A percentile compares a stretch with the other conserved stretches of the same genome.
phyloP scores from a whole-genome alignment of 441 rosid species.

The Brassica hybrid region DNA sequence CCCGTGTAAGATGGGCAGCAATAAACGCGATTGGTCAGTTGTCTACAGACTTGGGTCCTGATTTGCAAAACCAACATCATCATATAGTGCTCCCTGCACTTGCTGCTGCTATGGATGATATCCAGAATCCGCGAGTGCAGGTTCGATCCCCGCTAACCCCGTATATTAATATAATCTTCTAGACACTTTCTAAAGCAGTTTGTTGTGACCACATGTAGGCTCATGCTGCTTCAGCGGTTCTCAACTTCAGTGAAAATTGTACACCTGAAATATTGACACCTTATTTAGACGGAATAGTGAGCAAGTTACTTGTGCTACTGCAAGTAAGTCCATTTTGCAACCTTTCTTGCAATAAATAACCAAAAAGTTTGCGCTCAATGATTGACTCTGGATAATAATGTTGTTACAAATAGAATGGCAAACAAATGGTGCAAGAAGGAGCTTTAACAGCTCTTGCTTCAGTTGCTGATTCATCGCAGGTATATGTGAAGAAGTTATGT shows the following conservation, averaged over 20 bases:
- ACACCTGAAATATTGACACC: constrained; percentile 91
- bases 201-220: constrained; percentile 63
- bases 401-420: constrained; percentile 72
- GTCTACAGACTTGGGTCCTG: constrained; percentile 97
- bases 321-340: constrained; percentile 61
- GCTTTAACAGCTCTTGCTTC: constrained; percentile 99
- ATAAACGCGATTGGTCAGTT: constrained; percentile 89
- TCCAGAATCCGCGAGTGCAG: constrained; percentile 94
- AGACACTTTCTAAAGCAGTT: constrained; percentile 17
- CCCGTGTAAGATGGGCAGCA: constrained; percentile 97
- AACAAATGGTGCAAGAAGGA: constrained; percentile 99
- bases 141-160: constrained; percentile 42
- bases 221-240: constrained; percentile 99
- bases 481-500: constrained; percentile 36
- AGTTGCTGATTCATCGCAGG: constrained; percentile 99
- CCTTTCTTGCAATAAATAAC: background rate
- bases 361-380: background rate
- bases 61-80: constrained; percentile 91
- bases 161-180: background rate
- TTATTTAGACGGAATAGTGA: constrained; percentile 90
- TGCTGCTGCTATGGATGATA: constrained; percentile 90
- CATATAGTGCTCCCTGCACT: constrained; percentile 82
- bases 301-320: constrained; percentile 91
- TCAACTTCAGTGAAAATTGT: constrained; percentile 99
- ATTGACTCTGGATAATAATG: constrained; percentile 33